Conservation (phyloP, 208 protist species). For the Trichomonas vaginalis region DNA sequence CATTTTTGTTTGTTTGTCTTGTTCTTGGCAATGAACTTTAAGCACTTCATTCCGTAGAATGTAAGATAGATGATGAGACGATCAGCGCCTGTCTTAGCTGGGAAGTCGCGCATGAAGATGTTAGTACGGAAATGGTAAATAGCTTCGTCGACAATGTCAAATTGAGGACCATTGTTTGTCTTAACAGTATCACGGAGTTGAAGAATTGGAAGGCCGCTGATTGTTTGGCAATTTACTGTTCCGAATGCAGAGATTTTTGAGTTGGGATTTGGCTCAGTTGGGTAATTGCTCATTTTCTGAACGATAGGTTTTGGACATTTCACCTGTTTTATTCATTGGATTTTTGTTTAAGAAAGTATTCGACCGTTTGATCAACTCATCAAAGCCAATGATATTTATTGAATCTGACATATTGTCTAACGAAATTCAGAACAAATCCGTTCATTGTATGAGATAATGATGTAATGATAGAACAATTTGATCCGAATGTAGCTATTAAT, state of each 20-base stretch:
- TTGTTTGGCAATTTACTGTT: too few relatives aligned
- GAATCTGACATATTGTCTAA: too few relatives aligned
- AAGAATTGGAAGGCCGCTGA: not conserved
- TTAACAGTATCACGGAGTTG: not conserved
- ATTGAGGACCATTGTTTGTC: not conserved
- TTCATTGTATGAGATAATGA: too few relatives aligned
- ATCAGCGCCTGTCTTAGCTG: not conserved
- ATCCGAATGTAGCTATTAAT: too few relatives aligned
- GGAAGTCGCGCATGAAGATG: constrained; percentile 10
- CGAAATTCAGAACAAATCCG: too few relatives aligned
- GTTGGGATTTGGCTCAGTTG: not conserved
- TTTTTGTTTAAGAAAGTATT: too few relatives aligned
- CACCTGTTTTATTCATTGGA: too few relatives aligned
- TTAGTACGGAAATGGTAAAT: constrained; percentile 11
- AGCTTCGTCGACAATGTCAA: not conserved
- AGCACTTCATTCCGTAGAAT: not conserved
- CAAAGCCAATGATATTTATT: too few relatives aligned
- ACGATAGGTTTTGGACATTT: too few relatives aligned
- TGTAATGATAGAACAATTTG: too few relatives aligned
- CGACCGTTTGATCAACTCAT: too few relatives aligned
- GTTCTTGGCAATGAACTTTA: not conserved
- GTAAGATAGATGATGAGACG: not conserved
- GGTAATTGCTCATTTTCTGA: not conserved
- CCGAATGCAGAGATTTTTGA: not conserved
- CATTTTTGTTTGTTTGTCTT: not conserved